Conservation (phyloP, 1,139 yeast genomes). For the Taiozyma sp. region DNA sequence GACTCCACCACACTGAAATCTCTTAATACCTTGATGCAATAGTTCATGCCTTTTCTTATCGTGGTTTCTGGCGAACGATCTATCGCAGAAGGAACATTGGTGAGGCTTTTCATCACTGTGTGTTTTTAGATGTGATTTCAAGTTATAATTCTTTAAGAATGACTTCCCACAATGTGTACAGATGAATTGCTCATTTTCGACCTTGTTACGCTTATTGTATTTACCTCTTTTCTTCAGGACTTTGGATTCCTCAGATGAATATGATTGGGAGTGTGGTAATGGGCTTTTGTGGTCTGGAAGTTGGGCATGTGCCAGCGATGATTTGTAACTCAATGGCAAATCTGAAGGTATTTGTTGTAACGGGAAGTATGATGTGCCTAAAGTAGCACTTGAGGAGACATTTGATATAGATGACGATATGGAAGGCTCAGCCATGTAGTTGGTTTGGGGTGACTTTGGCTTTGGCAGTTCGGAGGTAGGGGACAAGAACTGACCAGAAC, state of each 20-base stretch:
- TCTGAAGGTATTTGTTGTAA: neutral
- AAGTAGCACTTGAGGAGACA: neutral
- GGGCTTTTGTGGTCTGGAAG: neutral
- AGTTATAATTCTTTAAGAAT: slow-evolving; percentile 50
- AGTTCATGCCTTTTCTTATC: slow-evolving; percentile 54
- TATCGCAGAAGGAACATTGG: slow-evolving; percentile 43
- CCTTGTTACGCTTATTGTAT: slow-evolving; percentile 1
- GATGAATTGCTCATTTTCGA: slow-evolving; percentile 25
- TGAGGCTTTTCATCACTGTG: slow-evolving; percentile 55
- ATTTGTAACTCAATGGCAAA: neutral
- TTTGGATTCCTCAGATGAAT: slow-evolving; percentile 2
- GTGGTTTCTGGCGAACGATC: slow-evolving; percentile 52
- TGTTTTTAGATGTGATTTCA: slow-evolving; percentile 51
- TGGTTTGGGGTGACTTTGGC: neutral
- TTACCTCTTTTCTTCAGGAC: slow-evolving; percentile 9
- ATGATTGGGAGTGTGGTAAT: neutral
- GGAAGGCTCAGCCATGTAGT: neutral
- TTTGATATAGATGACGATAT: neutral
- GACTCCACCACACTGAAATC: slow-evolving; percentile 50
- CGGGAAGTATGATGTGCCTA: neutral
- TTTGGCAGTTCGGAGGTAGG: neutral
- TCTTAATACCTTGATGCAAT: slow-evolving; percentile 50
- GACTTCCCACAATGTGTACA: slow-evolving; percentile 46
- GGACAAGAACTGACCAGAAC: neutral
- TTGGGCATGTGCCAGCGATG: neutral